Base-by-base conservation (phyloP, 2,329 filamentous ascomycete species). In the Ophiognomonia clavigignenti-juglandacearum region DNA sequence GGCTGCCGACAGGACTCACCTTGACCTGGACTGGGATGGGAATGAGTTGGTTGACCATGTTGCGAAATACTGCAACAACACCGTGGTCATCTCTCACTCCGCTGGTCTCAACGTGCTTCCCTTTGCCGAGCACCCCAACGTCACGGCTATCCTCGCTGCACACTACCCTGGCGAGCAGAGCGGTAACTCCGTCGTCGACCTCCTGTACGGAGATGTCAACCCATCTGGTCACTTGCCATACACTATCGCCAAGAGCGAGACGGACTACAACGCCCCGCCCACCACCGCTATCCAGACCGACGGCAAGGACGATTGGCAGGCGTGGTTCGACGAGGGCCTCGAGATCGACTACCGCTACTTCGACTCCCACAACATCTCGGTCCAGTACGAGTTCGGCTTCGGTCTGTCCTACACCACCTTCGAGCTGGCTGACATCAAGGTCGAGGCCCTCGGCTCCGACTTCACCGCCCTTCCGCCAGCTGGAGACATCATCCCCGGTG, bases 311-410 rank as follows among this genome's bases (percentile, higher is more conserved):
- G 66, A 68, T 54, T 71, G 68, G 68, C 68, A 71, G 61, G 61
- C 62, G 1, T 65, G 62, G 58, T 86, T 85, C 61, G 70, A 73
- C 23, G 82, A 85, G 64, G 80, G 80, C 48, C 71, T 84, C 43
- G 79, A 83, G 66, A 82, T 85, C 54, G 82, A 85, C 65, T 85
- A 86, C 70, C 77, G 81, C 35, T 72, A 75, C 56, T 85, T 85
- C 47, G 82, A 85, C 61, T 70, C 75, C 47, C 64, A 74, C 47
- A 71, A 78, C 61, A 77, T 82, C 50, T 69, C 69, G 2, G 79
- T 81, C 2, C 72, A 75, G 45, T 85, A 80, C 64, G 80, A 83
- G 57, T 86, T 86, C 55, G 82, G 82, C 23, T 83, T 77, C 56
- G 78, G 78, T 1, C 68, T 81, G 6, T 77, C 73, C 29, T 81